Evolutionary conservation across 495 filamentous ascomycete genomes (phyloP).

Genomic region (Chaetomium fimeti): DNA sequence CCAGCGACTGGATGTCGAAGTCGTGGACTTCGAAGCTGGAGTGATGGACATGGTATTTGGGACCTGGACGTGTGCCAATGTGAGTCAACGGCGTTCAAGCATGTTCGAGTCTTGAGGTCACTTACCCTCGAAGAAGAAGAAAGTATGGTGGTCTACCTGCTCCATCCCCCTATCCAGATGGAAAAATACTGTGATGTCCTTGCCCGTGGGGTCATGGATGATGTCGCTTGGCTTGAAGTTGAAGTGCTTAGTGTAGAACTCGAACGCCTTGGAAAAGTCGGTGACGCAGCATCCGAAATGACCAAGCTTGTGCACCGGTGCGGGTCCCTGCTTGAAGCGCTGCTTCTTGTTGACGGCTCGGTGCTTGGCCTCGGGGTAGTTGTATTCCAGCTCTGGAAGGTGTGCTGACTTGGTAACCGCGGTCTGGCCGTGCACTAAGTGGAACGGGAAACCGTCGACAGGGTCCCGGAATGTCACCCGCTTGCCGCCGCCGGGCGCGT

Average conservation of each 20-base stretch:
- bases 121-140: conserved; percentile 56
- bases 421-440: conserved; percentile 34
- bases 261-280: conserved; percentile 51
- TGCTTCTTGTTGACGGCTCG: conserved; percentile 33
- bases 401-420: not conserved
- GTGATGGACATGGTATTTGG: conserved; percentile 61
- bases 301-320: conserved; percentile 66
- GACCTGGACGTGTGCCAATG: conserved; percentile 30
- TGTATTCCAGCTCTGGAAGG: conserved; percentile 2
- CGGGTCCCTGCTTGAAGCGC: conserved; percentile 56
- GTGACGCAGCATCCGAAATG: conserved; percentile 62
- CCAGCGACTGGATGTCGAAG: conserved; percentile 66
- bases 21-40: conserved; percentile 69
- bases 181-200: conserved; percentile 53
- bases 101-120: not conserved
- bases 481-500: conserved; percentile 56
- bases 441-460: conserved; percentile 53
- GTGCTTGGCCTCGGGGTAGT: conserved; percentile 32
- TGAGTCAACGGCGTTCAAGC: not conserved
- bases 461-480: conserved; percentile 50
- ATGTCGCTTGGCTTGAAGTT: conserved; percentile 57
- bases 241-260: conserved; percentile 63
- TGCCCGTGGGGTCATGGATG: conserved; percentile 42
- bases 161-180: conserved; percentile 61
- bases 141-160: conserved; percentile 61